A percentile compares a stretch with the other conserved stretches of the same genome.
Evolutionary conservation across 345 rosid genomes (phyloP).

Genomic region (Eucalyptus globulus): DNA sequence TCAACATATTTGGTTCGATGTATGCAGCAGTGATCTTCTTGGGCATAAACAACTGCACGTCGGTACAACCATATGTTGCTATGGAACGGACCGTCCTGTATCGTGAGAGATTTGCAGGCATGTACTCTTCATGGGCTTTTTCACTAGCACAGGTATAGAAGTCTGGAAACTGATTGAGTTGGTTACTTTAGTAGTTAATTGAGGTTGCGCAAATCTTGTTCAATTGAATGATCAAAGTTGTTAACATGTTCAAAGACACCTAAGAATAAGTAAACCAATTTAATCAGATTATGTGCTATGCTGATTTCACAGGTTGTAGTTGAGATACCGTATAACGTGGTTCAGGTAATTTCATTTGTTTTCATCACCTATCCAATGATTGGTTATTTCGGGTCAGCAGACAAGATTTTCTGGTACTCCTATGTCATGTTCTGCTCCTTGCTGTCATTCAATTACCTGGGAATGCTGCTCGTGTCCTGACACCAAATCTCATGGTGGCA

Average conservation of each 20-base stretch:
- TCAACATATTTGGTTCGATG: conserved; percentile 51
- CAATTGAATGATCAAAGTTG: not conserved
- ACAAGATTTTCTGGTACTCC: conserved; percentile 54
- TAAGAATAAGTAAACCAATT: not conserved
- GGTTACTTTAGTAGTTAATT: not conserved
- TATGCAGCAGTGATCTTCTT: conserved; percentile 34
- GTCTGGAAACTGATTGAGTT: not conserved
- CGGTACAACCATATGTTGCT: conserved; percentile 39
- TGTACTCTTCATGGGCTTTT: conserved; percentile 67
- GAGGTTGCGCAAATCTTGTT: not conserved
- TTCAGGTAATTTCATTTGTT: conserved; percentile 27
- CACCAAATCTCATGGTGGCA: conserved; percentile 56
- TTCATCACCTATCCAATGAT: conserved; percentile 57
- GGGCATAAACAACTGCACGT: conserved; percentile 57
- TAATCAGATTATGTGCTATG: not conserved
- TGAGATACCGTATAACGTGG: conserved; percentile 57
- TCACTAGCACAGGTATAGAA: conserved; percentile 53
- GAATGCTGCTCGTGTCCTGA: conserved; percentile 59
- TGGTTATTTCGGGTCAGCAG: conserved; percentile 32
- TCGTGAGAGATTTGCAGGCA: conserved; percentile 76
- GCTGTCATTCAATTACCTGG: conserved; percentile 50
- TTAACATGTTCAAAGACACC: not conserved
- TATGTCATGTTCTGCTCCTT: conserved; percentile 49
- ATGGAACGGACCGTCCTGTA: conserved; percentile 54
- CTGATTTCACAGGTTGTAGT: conserved; percentile 32